Percentiles rank a stretch among this genome's conserved stretches.
phyloP scores from a whole-genome alignment of 805 yeast genomes.

The Metahyphopichia silvanorum region DNA sequence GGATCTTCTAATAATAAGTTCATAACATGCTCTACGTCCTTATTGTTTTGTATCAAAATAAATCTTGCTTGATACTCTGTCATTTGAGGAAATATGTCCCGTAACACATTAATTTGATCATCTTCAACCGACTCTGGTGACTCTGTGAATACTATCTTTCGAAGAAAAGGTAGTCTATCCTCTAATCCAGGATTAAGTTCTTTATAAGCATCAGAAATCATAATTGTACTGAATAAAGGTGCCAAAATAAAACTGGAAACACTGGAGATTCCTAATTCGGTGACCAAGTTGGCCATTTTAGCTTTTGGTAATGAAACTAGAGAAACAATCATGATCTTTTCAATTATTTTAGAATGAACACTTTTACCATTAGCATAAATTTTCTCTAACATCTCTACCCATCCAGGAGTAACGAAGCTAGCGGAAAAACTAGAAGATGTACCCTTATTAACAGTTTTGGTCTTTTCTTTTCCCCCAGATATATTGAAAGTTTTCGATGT shows the following conservation, averaged over 20 bases:
- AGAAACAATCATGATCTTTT: conserved; percentile 51
- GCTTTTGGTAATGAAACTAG: conserved; percentile 45
- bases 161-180: conserved; percentile 49
- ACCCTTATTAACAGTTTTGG: conserved; percentile 20
- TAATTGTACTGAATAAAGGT: conserved; percentile 56
- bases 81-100: conserved; percentile 70
- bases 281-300: conserved; percentile 38
- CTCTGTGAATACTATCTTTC: conserved; percentile 10
- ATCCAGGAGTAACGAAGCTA: conserved; percentile 48
- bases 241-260: conserved; percentile 40
- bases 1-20: conserved; percentile 64
- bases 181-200: conserved; percentile 50
- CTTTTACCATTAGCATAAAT: conserved; percentile 58
- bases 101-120: conserved; percentile 36
- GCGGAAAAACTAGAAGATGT: conserved; percentile 44
- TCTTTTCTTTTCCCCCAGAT: conserved; percentile 11
- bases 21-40: conserved; percentile 57
- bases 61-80: conserved; percentile 43
- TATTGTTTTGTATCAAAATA: conserved; percentile 45
- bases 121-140: conserved; percentile 13
- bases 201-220: conserved; percentile 46
- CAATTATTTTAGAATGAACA: conserved; percentile 42
- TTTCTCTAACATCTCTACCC: conserved; percentile 60
- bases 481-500: conserved; percentile 12
- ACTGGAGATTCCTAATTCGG: conserved; percentile 42